phyloP scores from a whole-genome alignment of 176 grass and related monocot genomes.

The Eleusine coracana region DNA sequence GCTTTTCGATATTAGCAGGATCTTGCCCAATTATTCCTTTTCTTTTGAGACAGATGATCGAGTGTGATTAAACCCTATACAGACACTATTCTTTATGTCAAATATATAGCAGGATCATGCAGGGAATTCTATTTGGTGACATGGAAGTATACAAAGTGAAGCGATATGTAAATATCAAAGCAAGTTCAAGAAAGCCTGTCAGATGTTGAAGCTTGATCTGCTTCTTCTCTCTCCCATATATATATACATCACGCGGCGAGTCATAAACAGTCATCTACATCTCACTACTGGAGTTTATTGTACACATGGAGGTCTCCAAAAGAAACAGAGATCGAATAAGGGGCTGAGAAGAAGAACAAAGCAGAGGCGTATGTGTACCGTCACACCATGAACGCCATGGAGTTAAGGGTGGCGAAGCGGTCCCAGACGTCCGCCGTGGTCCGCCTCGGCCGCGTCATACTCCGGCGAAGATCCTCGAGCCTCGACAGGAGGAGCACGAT shows the following conservation, averaged over 20 bases:
- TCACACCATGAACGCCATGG: constrained; percentile 70
- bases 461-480: constrained; percentile 56
- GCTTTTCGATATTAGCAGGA: not conserved
- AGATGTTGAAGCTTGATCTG: constrained; percentile 11
- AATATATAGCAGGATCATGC: not conserved
- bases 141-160: not conserved
- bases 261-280: constrained; percentile 1
- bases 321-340: not conserved
- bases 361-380: not conserved
- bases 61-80: not conserved
- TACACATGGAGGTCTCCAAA: not conserved
- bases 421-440: constrained; percentile 52
- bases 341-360: not conserved
- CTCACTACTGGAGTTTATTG: constrained; percentile 30
- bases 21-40: not conserved
- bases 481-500: constrained; percentile 64
- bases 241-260: constrained; percentile 12
- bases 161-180: not conserved
- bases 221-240: constrained; percentile 5
- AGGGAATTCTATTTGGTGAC: not conserved
- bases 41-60: not conserved
- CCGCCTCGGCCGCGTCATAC: constrained; percentile 36
- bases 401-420: constrained; percentile 64
- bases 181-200: not conserved
- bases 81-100: not conserved